phyloP scores from a whole-genome alignment of 179 eudicot genomes.

The Spinacia oleracea region DNA sequence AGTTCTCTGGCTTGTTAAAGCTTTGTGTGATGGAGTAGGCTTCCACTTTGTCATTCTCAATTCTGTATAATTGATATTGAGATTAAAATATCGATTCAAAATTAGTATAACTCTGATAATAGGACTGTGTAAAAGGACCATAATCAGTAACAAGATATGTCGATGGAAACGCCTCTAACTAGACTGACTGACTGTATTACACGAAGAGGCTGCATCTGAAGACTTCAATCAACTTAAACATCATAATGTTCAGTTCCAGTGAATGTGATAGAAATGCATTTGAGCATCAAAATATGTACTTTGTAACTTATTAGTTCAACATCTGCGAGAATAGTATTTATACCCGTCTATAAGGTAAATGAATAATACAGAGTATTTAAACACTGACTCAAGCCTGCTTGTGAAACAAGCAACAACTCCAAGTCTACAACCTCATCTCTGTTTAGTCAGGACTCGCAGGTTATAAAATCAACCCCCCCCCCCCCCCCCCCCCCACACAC shows the following conservation, averaged over 20 bases:
- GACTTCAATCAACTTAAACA: too few relatives aligned
- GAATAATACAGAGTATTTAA: not conserved
- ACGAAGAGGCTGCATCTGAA: not conserved
- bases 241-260: not conserved
- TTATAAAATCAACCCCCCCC: not conserved
- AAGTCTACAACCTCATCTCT: not conserved
- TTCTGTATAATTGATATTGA: slow-evolving; percentile 45
- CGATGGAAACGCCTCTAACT: not conserved
- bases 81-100: not conserved
- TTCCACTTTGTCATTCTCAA: slow-evolving; percentile 85
- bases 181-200: not conserved
- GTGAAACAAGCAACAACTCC: not conserved
- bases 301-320: too few relatives aligned
- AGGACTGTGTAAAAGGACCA: not conserved
- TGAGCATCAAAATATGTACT: too few relatives aligned
- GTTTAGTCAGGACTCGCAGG: not conserved
- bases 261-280: not conserved
- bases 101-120: not conserved
- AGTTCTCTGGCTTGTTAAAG: slow-evolving; percentile 88
- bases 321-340: not conserved
- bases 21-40: slow-evolving; percentile 89
- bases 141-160: not conserved
- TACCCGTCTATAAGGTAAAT: not conserved
- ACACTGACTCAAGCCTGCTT: not conserved
- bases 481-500: too few relatives aligned